These are phyloP conservation scores for Linum trigynum DNA, from an alignment of 345 rosid genomes.

Conservation along the genomic window DNA sequence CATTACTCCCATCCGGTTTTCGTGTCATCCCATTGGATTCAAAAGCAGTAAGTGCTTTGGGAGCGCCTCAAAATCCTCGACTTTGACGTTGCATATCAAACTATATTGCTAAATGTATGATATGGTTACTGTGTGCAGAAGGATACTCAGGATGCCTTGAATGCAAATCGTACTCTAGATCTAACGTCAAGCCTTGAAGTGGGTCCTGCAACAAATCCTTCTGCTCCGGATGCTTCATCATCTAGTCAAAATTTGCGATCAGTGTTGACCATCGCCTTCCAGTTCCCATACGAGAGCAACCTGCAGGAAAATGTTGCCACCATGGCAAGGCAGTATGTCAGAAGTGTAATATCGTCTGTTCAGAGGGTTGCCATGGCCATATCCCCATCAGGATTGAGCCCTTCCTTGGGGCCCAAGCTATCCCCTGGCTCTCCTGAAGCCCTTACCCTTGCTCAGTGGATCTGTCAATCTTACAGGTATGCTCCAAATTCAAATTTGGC, in stretches of 20 bases:
- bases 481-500: conserved; percentile 8
- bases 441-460: conserved; percentile 81
- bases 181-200: conserved; percentile 92
- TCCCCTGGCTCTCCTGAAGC: conserved; percentile 94
- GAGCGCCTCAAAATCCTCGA: background rate
- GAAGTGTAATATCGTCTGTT: conserved; percentile 84
- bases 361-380: conserved; percentile 97
- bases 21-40: conserved; percentile 85
- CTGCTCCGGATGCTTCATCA: conserved; percentile 44
- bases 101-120: background rate
- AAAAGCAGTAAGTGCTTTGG: conserved; percentile 42
- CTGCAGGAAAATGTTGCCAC: conserved; percentile 85
- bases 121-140: conserved; percentile 35
- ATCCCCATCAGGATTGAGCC: conserved; percentile 72
- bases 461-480: conserved; percentile 73
- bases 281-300: conserved; percentile 82
- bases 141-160: conserved; percentile 44
- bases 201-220: conserved; percentile 46
- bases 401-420: conserved; percentile 55
- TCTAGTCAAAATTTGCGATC: conserved; percentile 45
- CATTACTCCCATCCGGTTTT: conserved; percentile 91
- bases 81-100: background rate
- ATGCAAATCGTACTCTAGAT: conserved; percentile 69
- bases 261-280: conserved; percentile 93
- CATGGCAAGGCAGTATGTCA: conserved; percentile 90